A percentile compares a stretch with the other conserved stretches of the same genome.
Evolutionary conservation across 192 early-diverging fungal species (phyloP).

Genomic region (Podila clonocystis): DNA sequence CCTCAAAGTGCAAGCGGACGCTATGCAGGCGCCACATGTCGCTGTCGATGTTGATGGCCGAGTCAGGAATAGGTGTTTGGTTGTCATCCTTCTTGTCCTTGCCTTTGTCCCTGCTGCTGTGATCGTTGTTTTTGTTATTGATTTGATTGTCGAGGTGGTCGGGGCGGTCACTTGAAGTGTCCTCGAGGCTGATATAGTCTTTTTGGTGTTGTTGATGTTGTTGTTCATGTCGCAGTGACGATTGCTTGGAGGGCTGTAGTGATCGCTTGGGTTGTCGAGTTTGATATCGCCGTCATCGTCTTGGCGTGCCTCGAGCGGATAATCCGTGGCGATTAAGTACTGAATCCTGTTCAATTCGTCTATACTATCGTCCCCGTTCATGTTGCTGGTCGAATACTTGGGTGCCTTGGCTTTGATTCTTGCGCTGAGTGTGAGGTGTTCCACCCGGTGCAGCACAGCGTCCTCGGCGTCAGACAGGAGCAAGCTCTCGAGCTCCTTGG

Average conservation of each 20-base stretch:
- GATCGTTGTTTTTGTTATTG: not conserved
- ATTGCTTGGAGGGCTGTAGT: not conserved
- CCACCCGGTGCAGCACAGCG: not conserved
- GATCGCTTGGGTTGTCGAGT: not conserved
- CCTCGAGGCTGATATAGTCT: not conserved
- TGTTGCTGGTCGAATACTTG: not conserved
- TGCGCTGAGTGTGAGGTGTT: not conserved
- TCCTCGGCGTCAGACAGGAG: not conserved
- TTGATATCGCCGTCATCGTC: not conserved
- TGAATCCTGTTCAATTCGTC: not conserved
- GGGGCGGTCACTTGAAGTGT: not conserved
- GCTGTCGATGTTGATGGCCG: constrained; percentile 1
- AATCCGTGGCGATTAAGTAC: not conserved
- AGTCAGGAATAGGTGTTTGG: not conserved
- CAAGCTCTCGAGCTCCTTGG: not conserved
- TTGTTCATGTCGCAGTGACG: not conserved
- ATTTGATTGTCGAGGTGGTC: not conserved
- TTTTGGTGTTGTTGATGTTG: not conserved
- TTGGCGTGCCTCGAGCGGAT: not conserved
- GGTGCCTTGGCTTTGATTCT: not conserved
- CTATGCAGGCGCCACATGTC: constrained; percentile 28
- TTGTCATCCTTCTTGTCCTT: not conserved
- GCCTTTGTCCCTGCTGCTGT: not conserved
- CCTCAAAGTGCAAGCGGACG: not conserved
- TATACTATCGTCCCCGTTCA: not conserved